Percentiles rank a stretch among this genome's conserved stretches.
Conservation (phyloP, 2,329 filamentous ascomycete genomes). For the Diplodia sapinea region DNA sequence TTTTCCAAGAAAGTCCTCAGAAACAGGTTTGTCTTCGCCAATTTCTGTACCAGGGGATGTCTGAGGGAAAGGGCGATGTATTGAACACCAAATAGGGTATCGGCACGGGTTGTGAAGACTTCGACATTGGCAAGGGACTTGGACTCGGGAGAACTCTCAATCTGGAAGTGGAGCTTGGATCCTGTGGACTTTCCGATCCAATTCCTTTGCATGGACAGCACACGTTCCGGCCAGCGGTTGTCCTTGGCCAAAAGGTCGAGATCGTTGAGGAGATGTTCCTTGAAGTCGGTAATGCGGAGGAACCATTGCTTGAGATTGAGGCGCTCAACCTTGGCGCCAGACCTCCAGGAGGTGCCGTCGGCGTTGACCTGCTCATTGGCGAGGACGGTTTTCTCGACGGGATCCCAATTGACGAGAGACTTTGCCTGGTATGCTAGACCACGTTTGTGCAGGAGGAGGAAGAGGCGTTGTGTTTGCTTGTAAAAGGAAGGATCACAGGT, state of each 20-base stretch:
- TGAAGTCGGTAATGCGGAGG: slow-evolving; percentile 79
- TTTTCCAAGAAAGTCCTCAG: slow-evolving; percentile 71
- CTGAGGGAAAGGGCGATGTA: slow-evolving; percentile 79
- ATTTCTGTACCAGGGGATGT: slow-evolving; percentile 69
- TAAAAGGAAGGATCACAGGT: slow-evolving; percentile 88
- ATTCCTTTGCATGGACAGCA: slow-evolving; percentile 81
- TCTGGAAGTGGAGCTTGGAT: slow-evolving; percentile 72
- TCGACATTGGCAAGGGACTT: slow-evolving; percentile 61
- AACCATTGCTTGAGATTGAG: slow-evolving; percentile 86
- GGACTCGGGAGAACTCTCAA: slow-evolving; percentile 52
- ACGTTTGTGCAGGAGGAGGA: slow-evolving; percentile 74
- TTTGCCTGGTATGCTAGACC: slow-evolving; percentile 83
- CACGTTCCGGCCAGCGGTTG: slow-evolving; percentile 79
- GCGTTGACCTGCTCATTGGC: slow-evolving; percentile 94
- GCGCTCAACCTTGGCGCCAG: slow-evolving; percentile 83
- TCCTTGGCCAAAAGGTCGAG: slow-evolving; percentile 68
- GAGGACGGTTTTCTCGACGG: slow-evolving; percentile 84
- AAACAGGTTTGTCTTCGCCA: slow-evolving; percentile 65
- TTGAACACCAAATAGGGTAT: slow-evolving; percentile 86
- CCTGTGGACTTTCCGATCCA: slow-evolving; percentile 85
- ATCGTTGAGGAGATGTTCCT: slow-evolving; percentile 73
- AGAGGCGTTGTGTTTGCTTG: slow-evolving; percentile 86
- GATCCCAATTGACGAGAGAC: slow-evolving; percentile 88
- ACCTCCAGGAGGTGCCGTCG: slow-evolving; percentile 84
- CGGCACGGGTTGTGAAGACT: slow-evolving; percentile 83